Evolutionary conservation across 2,329 filamentous ascomycete genomes (phyloP).

Genomic region (Rutstroemia sp.): DNA sequence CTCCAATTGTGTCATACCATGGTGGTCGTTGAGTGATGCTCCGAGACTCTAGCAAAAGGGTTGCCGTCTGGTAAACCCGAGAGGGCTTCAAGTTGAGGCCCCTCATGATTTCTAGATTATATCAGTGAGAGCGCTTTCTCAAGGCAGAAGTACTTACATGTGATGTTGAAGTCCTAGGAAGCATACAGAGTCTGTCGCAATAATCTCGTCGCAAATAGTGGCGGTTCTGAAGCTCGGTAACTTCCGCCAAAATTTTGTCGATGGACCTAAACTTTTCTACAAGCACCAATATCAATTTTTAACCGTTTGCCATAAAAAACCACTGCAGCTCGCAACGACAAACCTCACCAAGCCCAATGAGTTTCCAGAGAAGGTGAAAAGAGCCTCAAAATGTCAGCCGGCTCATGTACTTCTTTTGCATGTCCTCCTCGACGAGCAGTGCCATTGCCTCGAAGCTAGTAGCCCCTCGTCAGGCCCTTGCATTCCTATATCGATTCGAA

Average conservation of each 20-base stretch:
- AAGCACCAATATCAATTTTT: conserved; percentile 4
- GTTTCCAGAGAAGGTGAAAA: conserved; percentile 19
- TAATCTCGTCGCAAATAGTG: conserved; percentile 3
- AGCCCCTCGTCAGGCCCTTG: conserved; percentile 29
- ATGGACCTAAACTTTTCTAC: conserved; percentile 3
- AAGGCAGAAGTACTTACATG: not conserved
- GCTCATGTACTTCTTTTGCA: conserved; percentile 57
- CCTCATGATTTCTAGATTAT: conserved; percentile 16
- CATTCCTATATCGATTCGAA: conserved; percentile 27
- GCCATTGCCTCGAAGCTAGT: conserved; percentile 40
- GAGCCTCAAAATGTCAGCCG: conserved; percentile 48
- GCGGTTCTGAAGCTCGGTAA: conserved; percentile 5
- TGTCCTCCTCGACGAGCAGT: conserved; percentile 41
- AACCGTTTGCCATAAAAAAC: not conserved
- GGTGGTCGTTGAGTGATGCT: conserved; percentile 31
- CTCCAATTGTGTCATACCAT: conserved; percentile 29
- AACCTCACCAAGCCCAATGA: conserved; percentile 16
- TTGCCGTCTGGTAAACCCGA: conserved; percentile 40
- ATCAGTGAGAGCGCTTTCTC: too few relatives aligned
- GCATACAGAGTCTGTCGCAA: not conserved
- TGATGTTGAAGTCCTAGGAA: not conserved
- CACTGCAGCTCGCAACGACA: conserved; percentile 1
- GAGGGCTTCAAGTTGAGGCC: conserved; percentile 33
- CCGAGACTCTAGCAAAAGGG: conserved; percentile 37
- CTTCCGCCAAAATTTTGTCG: conserved; percentile 7